Evolutionary conservation across 129 eudicot species (phyloP).

Genomic region (Escallonia herrerae): DNA sequence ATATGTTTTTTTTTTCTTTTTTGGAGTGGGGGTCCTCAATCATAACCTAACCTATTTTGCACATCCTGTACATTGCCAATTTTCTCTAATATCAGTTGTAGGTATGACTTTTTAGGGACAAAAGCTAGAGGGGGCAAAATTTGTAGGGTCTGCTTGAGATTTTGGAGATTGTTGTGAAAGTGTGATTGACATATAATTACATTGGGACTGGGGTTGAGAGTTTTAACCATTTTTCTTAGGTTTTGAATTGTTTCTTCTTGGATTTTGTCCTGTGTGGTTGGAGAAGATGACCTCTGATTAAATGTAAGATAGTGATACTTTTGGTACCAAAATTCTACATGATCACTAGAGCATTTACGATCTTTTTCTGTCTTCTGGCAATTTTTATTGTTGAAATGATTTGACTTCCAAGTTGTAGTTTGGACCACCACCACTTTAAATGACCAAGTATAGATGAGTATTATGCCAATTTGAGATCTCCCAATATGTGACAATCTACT

Average conservation of each 20-base stretch:
- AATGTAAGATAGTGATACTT: slow-evolving; percentile 19
- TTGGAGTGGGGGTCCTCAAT: slow-evolving; percentile 23
- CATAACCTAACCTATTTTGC: slow-evolving; percentile 11
- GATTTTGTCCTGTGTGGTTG: neutral
- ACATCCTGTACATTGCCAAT: slow-evolving; percentile 58
- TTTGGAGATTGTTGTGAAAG: neutral
- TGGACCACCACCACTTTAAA: slow-evolving; percentile 47
- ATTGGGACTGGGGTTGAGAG: neutral
- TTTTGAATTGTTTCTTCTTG: neutral
- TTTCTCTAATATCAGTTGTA: slow-evolving; percentile 13
- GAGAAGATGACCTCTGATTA: slow-evolving; percentile 12
- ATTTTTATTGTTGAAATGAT: slow-evolving; percentile 28
- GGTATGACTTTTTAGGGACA: slow-evolving; percentile 2
- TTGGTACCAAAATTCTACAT: slow-evolving; percentile 45
- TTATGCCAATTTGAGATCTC: too few relatives aligned
- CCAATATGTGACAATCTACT: too few relatives aligned
- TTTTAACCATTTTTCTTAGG: neutral
- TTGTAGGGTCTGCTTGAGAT: neutral
- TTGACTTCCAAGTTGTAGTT: slow-evolving; percentile 33
- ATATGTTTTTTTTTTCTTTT: slow-evolving; percentile 22
- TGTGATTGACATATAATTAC: neutral
- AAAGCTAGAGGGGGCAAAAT: neutral
- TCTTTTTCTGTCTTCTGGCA: slow-evolving; percentile 21
- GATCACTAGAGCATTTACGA: slow-evolving; percentile 35
- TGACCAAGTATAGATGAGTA: neutral